Base-by-base conservation (phyloP, 179 eudicot species). In the Camellia oleifera region DNA sequence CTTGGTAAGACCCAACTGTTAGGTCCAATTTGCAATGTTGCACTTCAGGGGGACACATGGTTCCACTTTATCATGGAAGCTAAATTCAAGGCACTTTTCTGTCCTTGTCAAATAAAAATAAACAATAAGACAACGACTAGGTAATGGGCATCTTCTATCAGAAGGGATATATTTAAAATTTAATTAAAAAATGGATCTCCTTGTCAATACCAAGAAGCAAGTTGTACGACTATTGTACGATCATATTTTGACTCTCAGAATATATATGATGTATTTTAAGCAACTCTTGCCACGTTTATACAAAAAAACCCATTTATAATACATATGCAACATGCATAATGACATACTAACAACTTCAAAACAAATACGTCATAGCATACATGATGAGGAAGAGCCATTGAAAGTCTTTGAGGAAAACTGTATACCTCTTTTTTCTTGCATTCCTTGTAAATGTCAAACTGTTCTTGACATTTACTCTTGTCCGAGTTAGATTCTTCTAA, bases 381-480 rank as follows among this genome's bases (percentile, higher is more conserved):
- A 23, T 4, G 50, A 76, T 17, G 48, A 15, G 46, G 46, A 42
- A 40, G 48, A 58, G 57, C 5, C 46, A 65, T 26, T 65, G 5
- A 3, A 26, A 77, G 32, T 50, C 7, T 18, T 44, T 15, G 18
- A 76, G 70, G 50, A 77, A 42, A 69, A 50, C 15, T 50, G 0
- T 63, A 52, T 88, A 94, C 99, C 98, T 96, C 99, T 70, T 92
- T 94, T 82, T 91, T 96, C 93, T 88, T 96, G 97, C 99, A 96
- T 85, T 96, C 99, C 86, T 94, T 96, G 88, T 96, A 96, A 56
- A 89, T 83, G 83, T 94, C 98, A 84, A 96, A 96, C 80, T 94
- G 92, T 81, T 91, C 89, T 89, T 96, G 96, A 81, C 99, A 96
- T 84, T 92, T 96, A 80, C 96, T 91, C 85, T 92, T 96, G 78